Base-by-base conservation (phyloP, 2,329 filamentous ascomycete species). In the Apiospora malaysiana region DNA sequence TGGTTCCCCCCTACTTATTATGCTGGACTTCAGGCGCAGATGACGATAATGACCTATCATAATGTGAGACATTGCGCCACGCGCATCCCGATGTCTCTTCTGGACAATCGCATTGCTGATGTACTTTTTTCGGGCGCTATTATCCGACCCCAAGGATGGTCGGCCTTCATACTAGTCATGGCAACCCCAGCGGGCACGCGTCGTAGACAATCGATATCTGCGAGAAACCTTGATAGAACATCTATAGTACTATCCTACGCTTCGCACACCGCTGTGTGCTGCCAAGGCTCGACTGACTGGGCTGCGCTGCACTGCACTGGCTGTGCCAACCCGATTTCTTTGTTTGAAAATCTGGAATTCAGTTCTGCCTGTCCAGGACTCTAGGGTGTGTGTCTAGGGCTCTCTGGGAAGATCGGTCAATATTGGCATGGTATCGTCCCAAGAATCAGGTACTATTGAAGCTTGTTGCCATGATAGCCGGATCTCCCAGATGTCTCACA, bases 401-500 rank as follows among this genome's bases (percentile, higher is more conserved):
- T 46, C 40, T 46, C 42, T 67, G 40, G 42, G 43, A 46, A 67
- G 40, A 27, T 67, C n/a, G 18, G n/a, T 45, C 40, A 67, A n/a
- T 43, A 43, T 45, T n/a, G 65, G 42, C 27, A 63, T 40, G 32
- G 56, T 45, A 43, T 46, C 65, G 16, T 46, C 43, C 40, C 40
- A 43, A 67, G 32, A 45, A 46, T 14, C 42, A 43, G 65, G 65
- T 67, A 67, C 65, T 67, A 67, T 67, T 67, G 65, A 46, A 43
- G 65, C 65, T 67, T 67, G 65, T 46, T n/a, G 65, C 65, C 65
- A 45, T 27, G 9, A 32, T 18, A 43, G 47, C 65, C 46, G 49
- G 42, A 42, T 49, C 46, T 66, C n/a, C 69, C 43, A 70, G 66
- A 67, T 66, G 69, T 66, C 69, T 67, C 69, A 70, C 47, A 72